Evolutionary conservation across 176 grass and related monocot species (phyloP).

Genomic region (Oryza nivara): DNA sequence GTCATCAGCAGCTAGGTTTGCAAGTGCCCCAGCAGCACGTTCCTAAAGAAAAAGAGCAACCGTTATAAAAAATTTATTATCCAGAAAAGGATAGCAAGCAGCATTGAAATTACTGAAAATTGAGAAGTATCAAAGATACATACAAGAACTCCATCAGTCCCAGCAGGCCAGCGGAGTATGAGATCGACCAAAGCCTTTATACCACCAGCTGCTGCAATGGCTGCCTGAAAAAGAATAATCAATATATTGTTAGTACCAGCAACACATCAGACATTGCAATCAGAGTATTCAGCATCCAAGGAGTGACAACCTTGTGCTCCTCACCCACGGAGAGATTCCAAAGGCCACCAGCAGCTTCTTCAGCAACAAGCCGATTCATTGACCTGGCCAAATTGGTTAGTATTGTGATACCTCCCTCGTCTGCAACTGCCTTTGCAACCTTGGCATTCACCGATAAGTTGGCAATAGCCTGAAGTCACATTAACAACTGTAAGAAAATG

Average conservation of each 20-base stretch:
- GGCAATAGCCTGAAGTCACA: conserved; percentile 84
- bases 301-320: conserved; percentile 88
- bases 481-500: conserved; percentile 31
- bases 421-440: conserved; percentile 94
- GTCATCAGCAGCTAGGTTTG: conserved; percentile 98
- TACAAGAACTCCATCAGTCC: conserved; percentile 98
- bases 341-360: conserved; percentile 98
- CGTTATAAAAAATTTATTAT: conserved; percentile 20
- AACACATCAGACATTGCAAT: conserved; percentile 14
- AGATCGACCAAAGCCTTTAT: conserved; percentile 94
- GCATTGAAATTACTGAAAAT: conserved; percentile 24
- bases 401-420: conserved; percentile 90
- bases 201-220: conserved; percentile 86
- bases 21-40: conserved; percentile 94
- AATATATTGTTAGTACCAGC: conserved; percentile 44
- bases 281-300: conserved; percentile 32
- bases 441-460: conserved; percentile 92
- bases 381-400: conserved; percentile 85
- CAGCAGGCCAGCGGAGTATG: conserved; percentile 88
- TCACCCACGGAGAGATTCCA: conserved; percentile 99
- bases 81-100: background rate
- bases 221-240: conserved; percentile 52
- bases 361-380: conserved; percentile 88
- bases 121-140: conserved; percentile 31
- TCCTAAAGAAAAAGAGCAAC: conserved; percentile 67